A percentile compares a stretch with the other conserved stretches of the same genome.
Conservation (phyloP, 768 basidiomycete genomes). For the Boletellus sp. region DNA sequence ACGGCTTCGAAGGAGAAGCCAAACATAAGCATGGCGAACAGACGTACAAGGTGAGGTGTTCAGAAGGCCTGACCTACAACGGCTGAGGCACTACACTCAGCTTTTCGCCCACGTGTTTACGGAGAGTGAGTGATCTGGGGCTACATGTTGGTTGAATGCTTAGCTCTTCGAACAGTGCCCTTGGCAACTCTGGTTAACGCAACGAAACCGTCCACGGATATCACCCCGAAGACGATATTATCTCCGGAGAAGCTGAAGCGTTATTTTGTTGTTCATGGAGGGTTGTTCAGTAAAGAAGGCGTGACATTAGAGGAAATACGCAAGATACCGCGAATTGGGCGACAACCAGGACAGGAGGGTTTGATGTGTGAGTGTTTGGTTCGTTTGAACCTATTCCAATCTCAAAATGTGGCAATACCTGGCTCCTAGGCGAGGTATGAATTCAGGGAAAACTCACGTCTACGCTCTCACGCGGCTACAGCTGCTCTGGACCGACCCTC, state of each 20-base stretch:
- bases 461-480: conserved; percentile 30
- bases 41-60: conserved; percentile 70
- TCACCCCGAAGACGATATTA: conserved; percentile 56
- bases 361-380: conserved; percentile 75
- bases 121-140: conserved; percentile 48
- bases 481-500: conserved; percentile 97
- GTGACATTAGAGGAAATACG: conserved; percentile 93
- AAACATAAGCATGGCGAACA: conserved; percentile 97
- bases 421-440: conserved; percentile 56
- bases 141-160: background rate
- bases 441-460: background rate
- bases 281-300: conserved; percentile 90
- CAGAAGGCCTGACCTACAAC: background rate
- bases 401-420: conserved; percentile 6
- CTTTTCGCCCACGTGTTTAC: conserved; percentile 95
- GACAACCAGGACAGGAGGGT: conserved; percentile 92
- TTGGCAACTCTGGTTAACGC: conserved; percentile 82
- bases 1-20: conserved; percentile 94
- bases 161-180: conserved; percentile 58
- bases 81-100: conserved; percentile 34
- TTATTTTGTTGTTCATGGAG: conserved; percentile 95
- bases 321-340: conserved; percentile 80
- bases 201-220: conserved; percentile 49
- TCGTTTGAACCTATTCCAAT: background rate
- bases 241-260: conserved; percentile 80